phyloP scores from a whole-genome alignment of 164 flowering plant species.

The Dillenia suffruticosa region DNA sequence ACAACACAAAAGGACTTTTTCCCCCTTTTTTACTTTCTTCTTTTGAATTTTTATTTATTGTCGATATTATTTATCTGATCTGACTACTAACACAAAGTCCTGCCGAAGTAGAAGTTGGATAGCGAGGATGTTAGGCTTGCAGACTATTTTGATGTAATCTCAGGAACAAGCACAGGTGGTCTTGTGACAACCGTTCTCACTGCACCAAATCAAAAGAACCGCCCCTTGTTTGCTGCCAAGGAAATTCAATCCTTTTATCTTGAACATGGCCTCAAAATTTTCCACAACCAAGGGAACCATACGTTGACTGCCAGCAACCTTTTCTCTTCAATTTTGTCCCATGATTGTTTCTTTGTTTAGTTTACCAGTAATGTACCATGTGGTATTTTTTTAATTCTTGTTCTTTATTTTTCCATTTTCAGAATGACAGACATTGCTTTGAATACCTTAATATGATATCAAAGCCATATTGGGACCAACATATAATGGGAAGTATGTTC shows the following conservation, averaged over 20 bases:
- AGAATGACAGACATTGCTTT: too few relatives aligned
- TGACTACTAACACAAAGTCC: too few relatives aligned
- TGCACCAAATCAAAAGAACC: conserved; percentile 20
- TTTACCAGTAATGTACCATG: too few relatives aligned
- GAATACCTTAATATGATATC: background rate
- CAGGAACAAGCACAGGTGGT: conserved; percentile 38
- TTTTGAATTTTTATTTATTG: too few relatives aligned
- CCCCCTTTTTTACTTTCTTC: too few relatives aligned
- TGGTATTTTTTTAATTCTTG: too few relatives aligned
- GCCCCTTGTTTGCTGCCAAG: conserved; percentile 28
- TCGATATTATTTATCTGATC: too few relatives aligned
- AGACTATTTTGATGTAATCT: conserved; percentile 37
- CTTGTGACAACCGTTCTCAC: conserved; percentile 32
- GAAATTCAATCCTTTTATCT: conserved; percentile 28
- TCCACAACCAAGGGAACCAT: conserved; percentile 11
- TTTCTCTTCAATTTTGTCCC: too few relatives aligned
- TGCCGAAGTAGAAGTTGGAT: conserved; percentile 20
- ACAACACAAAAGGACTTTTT: too few relatives aligned
- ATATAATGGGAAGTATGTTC: conserved; percentile 37
- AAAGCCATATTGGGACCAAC: conserved; percentile 20
- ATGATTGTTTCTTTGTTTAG: too few relatives aligned
- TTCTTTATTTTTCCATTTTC: too few relatives aligned
- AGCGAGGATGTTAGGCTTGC: conserved; percentile 32
- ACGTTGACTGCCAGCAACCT: too few relatives aligned
- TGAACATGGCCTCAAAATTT: conserved; percentile 27